These are phyloP conservation scores for Ascochyta viciae-villosae DNA, from an alignment of 2,329 filamentous ascomycete genomes.

Conservation along the genomic window DNA sequence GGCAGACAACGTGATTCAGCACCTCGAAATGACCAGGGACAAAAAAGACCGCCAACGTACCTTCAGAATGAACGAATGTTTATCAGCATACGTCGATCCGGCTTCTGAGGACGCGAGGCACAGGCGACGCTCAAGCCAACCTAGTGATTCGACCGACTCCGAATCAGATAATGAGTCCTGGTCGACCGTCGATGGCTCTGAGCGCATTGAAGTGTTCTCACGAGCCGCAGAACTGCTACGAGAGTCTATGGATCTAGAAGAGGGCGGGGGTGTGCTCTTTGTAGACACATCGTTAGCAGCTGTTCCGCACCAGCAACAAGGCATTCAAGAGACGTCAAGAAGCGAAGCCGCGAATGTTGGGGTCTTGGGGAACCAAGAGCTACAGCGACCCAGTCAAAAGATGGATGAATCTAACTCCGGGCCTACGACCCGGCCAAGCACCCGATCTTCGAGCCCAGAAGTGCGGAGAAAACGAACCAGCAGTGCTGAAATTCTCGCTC, in stretches of 20 bases:
- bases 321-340: neutral
- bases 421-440: neutral
- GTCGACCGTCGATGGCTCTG: constrained; percentile 34
- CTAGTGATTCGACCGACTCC: constrained; percentile 1
- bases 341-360: neutral
- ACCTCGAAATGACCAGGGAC: constrained; percentile 45
- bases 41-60: constrained; percentile 39
- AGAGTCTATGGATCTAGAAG: constrained; percentile 55
- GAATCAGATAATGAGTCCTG: constrained; percentile 4
- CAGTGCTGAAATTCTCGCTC: constrained; percentile 52
- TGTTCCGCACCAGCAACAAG: neutral
- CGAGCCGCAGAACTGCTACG: constrained; percentile 58
- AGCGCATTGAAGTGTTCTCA: constrained; percentile 54
- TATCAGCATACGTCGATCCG: constrained; percentile 34
- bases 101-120: neutral
- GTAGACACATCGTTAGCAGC: constrained; percentile 41
- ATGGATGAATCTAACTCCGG: neutral
- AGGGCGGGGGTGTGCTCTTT: constrained; percentile 58
- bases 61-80: constrained; percentile 35
- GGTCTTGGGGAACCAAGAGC: neutral
- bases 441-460: constrained; percentile 22
- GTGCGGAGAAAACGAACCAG: constrained; percentile 33
- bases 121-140: constrained; percentile 3
- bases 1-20: constrained; percentile 42
- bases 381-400: neutral